phyloP scores from a whole-genome alignment of 768 basidiomycete species.

The Kockovaella imperatae region DNA sequence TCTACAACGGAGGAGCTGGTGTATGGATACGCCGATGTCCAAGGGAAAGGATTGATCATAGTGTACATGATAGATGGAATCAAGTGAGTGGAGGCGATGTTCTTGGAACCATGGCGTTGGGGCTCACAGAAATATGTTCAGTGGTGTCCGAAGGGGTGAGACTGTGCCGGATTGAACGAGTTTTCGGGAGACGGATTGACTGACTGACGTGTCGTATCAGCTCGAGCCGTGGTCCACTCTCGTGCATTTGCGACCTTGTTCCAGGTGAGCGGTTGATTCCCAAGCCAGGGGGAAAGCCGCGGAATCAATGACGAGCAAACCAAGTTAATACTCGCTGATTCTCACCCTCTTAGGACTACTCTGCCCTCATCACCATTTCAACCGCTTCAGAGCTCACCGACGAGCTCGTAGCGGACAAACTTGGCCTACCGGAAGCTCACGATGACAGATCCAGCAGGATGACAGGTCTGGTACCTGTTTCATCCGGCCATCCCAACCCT shows the following conservation, averaged over 20 bases:
- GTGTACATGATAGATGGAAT: slow-evolving; percentile 24
- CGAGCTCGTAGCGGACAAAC: slow-evolving; percentile 21
- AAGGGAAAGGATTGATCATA: slow-evolving; percentile 27
- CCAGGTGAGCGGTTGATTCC: slow-evolving; percentile 30
- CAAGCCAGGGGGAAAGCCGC: too few species aligned
- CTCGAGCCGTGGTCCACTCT: slow-evolving; percentile 38
- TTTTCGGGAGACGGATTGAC: too few species aligned
- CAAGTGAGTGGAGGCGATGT: slow-evolving; percentile 27
- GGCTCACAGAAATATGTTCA: too few species aligned
- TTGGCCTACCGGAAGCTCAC: too few species aligned
- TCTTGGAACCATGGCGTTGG: too few species aligned
- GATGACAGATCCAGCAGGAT: slow-evolving; percentile 2
- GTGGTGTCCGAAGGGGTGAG: background rate
- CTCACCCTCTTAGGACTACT: slow-evolving; percentile 31
- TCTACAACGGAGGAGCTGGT: slow-evolving; percentile 16
- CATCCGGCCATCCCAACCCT: background rate
- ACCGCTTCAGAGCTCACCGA: slow-evolving; percentile 27
- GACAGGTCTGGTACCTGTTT: background rate
- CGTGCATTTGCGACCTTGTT: slow-evolving; percentile 31
- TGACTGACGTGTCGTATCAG: too few species aligned
- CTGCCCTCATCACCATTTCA: slow-evolving; percentile 32
- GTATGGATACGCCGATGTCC: slow-evolving; percentile 31
- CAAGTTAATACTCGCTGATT: slow-evolving; percentile 3
- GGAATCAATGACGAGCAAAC: background rate
- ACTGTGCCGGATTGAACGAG: background rate